phyloP scores from a whole-genome alignment of 73 alveolate species.

The Paramecium sexaurelia region DNA sequence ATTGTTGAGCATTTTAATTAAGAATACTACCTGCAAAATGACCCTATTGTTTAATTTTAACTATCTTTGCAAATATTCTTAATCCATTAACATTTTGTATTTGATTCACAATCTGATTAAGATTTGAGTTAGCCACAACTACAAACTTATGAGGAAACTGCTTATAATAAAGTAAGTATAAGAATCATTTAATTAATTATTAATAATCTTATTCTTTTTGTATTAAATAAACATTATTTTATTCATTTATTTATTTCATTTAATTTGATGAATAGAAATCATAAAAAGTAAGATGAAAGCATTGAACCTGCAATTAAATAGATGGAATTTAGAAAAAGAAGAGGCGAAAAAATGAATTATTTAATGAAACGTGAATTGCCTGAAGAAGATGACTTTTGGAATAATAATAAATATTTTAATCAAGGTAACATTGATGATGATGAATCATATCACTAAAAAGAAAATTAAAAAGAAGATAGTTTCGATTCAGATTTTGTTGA shows the following conservation, averaged over 20 bases:
- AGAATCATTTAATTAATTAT: background rate
- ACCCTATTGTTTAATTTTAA: background rate
- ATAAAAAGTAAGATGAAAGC: background rate
- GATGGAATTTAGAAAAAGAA: constrained; percentile 28
- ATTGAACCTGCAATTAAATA: constrained; percentile 26
- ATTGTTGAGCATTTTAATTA: background rate
- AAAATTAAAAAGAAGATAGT: background rate
- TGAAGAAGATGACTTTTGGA: constrained; percentile 50
- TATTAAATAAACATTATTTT: background rate
- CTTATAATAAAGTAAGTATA: background rate
- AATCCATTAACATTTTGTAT: background rate
- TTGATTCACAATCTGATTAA: background rate
- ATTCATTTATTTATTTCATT: background rate
- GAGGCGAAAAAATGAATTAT: constrained; percentile 31
- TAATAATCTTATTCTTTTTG: no score
- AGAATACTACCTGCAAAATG: background rate
- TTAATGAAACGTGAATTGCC: background rate
- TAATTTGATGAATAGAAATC: background rate
- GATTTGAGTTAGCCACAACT: background rate
- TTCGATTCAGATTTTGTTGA: constrained; percentile 34
- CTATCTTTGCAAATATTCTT: background rate
- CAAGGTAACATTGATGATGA: constrained; percentile 17
- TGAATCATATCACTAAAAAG: constrained; percentile 32
- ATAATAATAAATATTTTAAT: constrained; percentile 39
- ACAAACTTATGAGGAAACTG: background rate